These are phyloP conservation scores for Wickerhamiella sergipiensis DNA, from an alignment of 805 yeast genomes.

Conservation along the genomic window DNA sequence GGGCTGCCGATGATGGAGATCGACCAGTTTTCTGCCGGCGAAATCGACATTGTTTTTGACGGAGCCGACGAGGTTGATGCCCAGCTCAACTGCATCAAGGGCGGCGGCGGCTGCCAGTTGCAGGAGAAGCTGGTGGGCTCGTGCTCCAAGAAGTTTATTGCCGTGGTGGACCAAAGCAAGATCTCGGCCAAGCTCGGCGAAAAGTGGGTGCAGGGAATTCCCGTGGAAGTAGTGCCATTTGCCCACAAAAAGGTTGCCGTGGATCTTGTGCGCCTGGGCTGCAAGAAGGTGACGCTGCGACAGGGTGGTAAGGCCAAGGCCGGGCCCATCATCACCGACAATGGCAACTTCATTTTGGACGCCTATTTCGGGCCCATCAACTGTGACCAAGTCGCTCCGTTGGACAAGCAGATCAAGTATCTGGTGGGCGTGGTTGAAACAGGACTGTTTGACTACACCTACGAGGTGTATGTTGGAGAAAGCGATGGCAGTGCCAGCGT, in stretches of 20 bases:
- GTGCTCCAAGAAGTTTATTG: conserved; percentile 58
- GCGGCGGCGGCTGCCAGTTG: conserved; percentile 96
- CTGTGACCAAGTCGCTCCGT: conserved; percentile 29
- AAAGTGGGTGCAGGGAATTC: conserved; percentile 81
- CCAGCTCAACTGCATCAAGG: conserved; percentile 75
- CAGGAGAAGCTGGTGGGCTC: conserved; percentile 91
- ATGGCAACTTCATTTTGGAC: conserved; percentile 84
- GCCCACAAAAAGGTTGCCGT: conserved; percentile 64
- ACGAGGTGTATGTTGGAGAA: conserved; percentile 81
- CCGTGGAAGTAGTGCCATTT: conserved; percentile 87
- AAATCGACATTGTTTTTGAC: conserved; percentile 85
- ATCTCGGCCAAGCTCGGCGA: conserved; percentile 61
- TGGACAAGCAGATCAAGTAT: conserved; percentile 55
- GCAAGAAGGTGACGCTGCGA: conserved; percentile 50
- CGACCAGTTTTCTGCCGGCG: conserved; percentile 55
- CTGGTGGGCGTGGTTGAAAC: conserved; percentile 94
- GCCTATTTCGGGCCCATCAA: conserved; percentile 77
- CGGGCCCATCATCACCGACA: conserved; percentile 93
- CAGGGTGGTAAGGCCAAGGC: conserved; percentile 88
- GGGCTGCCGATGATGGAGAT: conserved; percentile 67
- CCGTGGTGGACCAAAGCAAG: conserved; percentile 89
- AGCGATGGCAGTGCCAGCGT: conserved; percentile 45
- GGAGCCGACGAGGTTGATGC: conserved; percentile 96
- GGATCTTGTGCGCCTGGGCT: conserved; percentile 53
- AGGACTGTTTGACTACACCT: conserved; percentile 67